These are phyloP conservation scores for Trichosanthes cucumerina DNA, from an alignment of 306 rosid species.

Conservation along the genomic window DNA sequence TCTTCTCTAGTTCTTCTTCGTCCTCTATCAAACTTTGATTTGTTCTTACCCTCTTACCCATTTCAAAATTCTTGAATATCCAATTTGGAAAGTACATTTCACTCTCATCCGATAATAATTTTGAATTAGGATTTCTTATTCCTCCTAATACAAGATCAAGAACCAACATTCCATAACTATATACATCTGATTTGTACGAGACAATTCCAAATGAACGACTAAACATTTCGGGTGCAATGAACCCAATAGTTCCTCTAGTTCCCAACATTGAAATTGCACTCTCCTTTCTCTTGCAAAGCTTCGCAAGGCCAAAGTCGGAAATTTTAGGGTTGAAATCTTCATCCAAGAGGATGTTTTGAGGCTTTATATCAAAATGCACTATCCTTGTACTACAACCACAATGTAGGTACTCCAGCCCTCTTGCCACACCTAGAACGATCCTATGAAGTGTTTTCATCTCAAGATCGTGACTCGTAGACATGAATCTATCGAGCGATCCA, in stretches of 20 bases:
- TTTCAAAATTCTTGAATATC: neutral
- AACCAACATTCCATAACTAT: constrained; percentile 3
- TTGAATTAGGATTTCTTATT: neutral
- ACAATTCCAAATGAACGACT: neutral
- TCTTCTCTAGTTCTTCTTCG: neutral
- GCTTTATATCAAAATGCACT: constrained; percentile 7
- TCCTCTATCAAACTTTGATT: neutral
- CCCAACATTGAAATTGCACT: neutral
- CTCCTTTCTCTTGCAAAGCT: neutral
- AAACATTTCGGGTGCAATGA: neutral
- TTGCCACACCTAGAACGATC: neutral
- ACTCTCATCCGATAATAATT: neutral
- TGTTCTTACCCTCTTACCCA: neutral
- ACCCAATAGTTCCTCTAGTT: neutral
- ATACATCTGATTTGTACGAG: neutral
- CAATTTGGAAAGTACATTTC: neutral
- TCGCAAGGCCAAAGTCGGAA: constrained; percentile 10
- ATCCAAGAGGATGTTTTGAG: constrained; percentile 9
- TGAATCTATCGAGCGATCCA: constrained; percentile 5
- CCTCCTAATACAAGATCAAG: neutral
- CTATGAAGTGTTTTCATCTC: neutral
- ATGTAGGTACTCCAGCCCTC: constrained; percentile 3
- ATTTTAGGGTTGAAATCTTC: constrained; percentile 3
- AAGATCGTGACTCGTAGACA: neutral
- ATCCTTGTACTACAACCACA: constrained; percentile 7